Evolutionary conservation across 1,284 basidiomycete genomes (phyloP).

Genomic region (Ceratobasidium sp.): DNA sequence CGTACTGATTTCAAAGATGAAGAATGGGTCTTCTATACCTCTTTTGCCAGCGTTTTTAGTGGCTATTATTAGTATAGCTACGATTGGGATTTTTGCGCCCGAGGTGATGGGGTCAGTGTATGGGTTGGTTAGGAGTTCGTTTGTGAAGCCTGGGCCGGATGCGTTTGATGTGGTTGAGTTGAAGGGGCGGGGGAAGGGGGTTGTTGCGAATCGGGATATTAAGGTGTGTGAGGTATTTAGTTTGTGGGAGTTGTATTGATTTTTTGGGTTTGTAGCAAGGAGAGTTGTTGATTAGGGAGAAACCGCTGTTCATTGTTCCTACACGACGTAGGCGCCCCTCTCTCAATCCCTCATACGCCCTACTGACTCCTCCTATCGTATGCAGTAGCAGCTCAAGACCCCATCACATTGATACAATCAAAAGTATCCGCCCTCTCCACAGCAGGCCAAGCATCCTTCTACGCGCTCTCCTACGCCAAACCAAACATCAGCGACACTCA

Average conservation of each 20-base stretch:
- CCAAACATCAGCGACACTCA: slow-evolving; percentile 25
- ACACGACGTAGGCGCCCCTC: slow-evolving; percentile 55
- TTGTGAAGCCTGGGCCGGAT: neutral
- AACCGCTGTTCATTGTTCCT: slow-evolving; percentile 65
- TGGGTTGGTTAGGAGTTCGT: neutral
- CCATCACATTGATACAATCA: slow-evolving; percentile 19
- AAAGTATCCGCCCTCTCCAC: slow-evolving; percentile 4
- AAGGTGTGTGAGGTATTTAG: slow-evolving; percentile 49
- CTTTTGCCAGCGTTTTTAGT: slow-evolving; percentile 23
- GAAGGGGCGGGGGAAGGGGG: slow-evolving; percentile 58
- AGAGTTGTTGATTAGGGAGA: slow-evolving; percentile 65
- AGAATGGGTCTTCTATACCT: neutral
- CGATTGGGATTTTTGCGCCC: slow-evolving; percentile 18
- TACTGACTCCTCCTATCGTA: neutral
- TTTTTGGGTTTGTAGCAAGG: slow-evolving; percentile 59
- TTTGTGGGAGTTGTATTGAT: neutral
- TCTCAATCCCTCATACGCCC: neutral
- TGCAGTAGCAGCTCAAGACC: neutral
- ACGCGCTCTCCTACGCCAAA: slow-evolving; percentile 35
- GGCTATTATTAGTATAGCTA: slow-evolving; percentile 28
- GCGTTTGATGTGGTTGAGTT: slow-evolving; percentile 54
- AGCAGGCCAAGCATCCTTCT: slow-evolving; percentile 18
- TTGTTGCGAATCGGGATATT: slow-evolving; percentile 57
- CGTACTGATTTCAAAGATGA: neutral
- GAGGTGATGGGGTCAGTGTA: neutral